Evolutionary conservation across 108 stramenopile genomes (phyloP), one percentile per base, ranked within the genome.

Genomic region (Nitzschia sp.): DNA sequence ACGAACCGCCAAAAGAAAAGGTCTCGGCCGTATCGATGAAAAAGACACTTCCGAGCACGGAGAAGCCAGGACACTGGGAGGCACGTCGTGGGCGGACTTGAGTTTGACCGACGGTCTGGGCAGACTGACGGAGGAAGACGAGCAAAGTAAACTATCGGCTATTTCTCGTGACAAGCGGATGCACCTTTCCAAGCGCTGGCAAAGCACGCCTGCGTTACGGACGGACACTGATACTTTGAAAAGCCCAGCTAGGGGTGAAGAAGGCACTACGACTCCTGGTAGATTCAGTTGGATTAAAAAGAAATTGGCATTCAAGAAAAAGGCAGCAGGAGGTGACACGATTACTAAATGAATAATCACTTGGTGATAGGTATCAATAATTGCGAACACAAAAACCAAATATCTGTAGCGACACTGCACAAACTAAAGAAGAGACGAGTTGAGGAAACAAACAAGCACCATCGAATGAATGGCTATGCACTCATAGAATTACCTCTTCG

Each of bases 141-240:
- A 57, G 8, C 8, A 5, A 32, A 57, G 30, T 13, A n/a, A 19
- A 17, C 5, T 24, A 17, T 53, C 51, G 5, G 5, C 29, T 31
- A 24, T 25, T 4, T 57, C 56, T 3, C 17, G 38, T 9, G 33
- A 62, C 42, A 38, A 34, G 27, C 36, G 38, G 27, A 25, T 62
- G 61, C 61, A 62, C 27, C 24, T 62, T n/a, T 42, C 61, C 17
- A 38, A 34, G 36, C 61, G 61, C 13, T 62, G 61, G 61, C 38
- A 62, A 46, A 62, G 61, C 38, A 34, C 61, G 1, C 61, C 61
- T 6, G 27, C 19, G 1, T 18, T 62, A 0, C 2, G n/a, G 1
- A n/a, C 42, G 5, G 33, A 6, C 11, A 17, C 19, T 2, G 11
- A 34, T 28, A 26, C 23, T 2, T 26, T 34, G 11, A 57, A 21